These are phyloP conservation scores for Chytriomyces sp. DNA, from an alignment of 192 early-diverging fungal species.

Conservation along the genomic window DNA sequence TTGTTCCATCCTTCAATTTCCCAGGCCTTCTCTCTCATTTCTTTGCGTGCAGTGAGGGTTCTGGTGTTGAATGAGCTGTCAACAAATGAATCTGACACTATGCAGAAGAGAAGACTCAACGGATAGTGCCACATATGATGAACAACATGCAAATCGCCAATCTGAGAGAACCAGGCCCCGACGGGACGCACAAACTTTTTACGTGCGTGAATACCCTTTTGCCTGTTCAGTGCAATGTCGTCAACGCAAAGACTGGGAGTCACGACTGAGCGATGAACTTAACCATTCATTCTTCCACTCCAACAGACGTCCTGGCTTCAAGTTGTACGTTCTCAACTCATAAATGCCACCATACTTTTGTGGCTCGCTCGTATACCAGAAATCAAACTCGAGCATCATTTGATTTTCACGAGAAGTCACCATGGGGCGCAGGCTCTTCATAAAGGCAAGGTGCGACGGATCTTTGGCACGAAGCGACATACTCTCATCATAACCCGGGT, in stretches of 20 bases:
- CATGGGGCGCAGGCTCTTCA: slow-evolving; percentile 69
- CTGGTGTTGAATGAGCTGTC: not conserved
- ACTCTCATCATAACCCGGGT: slow-evolving; percentile 75
- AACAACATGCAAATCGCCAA: slow-evolving; percentile 83
- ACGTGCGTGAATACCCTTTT: slow-evolving; percentile 83
- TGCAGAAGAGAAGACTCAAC: slow-evolving; percentile 43
- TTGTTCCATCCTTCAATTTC: slow-evolving; percentile 92
- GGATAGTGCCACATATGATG: slow-evolving; percentile 94
- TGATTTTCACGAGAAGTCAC: slow-evolving; percentile 75
- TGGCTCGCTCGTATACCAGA: slow-evolving; percentile 75
- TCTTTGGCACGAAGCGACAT: slow-evolving; percentile 63
- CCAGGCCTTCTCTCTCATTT: slow-evolving; percentile 89
- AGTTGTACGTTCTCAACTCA: slow-evolving; percentile 84
- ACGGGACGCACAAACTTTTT: slow-evolving; percentile 87
- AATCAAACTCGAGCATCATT: slow-evolving; percentile 90
- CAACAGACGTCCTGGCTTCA: slow-evolving; percentile 85
- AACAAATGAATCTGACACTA: not conserved
- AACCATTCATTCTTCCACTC: slow-evolving; percentile 93
- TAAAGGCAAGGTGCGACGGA: slow-evolving; percentile 65
- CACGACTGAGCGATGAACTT: not conserved
- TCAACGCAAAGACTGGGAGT: not conserved
- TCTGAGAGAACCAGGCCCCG: slow-evolving; percentile 95
- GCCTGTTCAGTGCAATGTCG: slow-evolving; percentile 43
- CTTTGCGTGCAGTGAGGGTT: slow-evolving; percentile 78
- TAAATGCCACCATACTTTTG: slow-evolving; percentile 81